Conservation (phyloP, 164 flowering plant genomes). For the Magnolia officinalis region DNA sequence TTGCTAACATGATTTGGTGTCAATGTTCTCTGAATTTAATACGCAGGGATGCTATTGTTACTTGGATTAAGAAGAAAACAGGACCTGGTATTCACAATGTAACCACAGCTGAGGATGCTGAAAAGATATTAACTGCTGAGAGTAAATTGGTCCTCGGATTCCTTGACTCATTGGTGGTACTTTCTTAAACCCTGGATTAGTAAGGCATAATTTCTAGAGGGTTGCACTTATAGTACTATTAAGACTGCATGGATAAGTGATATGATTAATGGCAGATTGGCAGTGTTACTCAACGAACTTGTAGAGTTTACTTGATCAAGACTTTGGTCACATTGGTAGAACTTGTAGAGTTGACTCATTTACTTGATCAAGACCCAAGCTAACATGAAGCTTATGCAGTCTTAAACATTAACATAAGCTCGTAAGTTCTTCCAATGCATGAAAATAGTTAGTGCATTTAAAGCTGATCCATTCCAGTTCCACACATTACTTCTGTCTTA, state of each 20-base stretch:
- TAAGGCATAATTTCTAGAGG: background rate
- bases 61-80: conserved; percentile 91
- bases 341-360: background rate
- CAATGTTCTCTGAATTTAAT: background rate
- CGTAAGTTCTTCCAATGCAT: too few relatives aligned
- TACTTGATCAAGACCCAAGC: too few relatives aligned
- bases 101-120: conserved; percentile 70
- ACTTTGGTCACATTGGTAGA: background rate
- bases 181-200: conserved; percentile 2
- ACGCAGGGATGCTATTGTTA: conserved; percentile 72
- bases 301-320: too few relatives aligned
- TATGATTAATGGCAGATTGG: too few relatives aligned
- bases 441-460: too few relatives aligned
- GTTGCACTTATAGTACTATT: too few relatives aligned
- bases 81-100: conserved; percentile 79
- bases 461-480: too few relatives aligned
- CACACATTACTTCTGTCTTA: too few relatives aligned
- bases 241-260: too few relatives aligned
- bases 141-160: conserved; percentile 67
- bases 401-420: too few relatives aligned
- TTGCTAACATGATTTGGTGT: background rate
- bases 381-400: too few relatives aligned
- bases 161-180: conserved; percentile 85
- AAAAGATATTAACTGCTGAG: conserved; percentile 56
- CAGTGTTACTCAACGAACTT: too few relatives aligned